Evolutionary conservation across 1,139 yeast genomes (phyloP), one percentile per base, ranked within the genome.

Genomic region (Suhomyces maxii): DNA sequence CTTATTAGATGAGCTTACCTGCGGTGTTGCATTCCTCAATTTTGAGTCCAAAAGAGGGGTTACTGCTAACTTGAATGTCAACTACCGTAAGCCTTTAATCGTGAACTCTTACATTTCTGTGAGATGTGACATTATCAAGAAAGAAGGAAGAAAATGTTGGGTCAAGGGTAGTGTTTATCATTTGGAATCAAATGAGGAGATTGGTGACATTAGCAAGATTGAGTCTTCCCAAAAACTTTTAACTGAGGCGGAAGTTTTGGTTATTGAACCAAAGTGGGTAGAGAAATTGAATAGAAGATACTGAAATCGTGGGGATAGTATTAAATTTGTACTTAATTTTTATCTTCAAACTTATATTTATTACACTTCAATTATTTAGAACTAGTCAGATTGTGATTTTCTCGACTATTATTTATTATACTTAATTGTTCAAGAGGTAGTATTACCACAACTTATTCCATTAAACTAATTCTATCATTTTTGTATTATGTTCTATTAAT

Each of bases 1-100:
- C 0, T 60, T 79, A 26, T 63, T 79, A 41, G 84, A 80, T 54
- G 84, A 80, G 53, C 66, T 74, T 41, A 76, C 82, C 5, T 80
- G 83, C 50, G 64, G 82, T 25, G 67, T 78, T 37, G 82, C 77
- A 1, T 74, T 79, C 55, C 77, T 78, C 40, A 71, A 77, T 52
- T 71, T 71, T 53, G 65, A 64, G 32, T 68, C 76, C 26, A 67
- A 64, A 45, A 68, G 67, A 49, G 79, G 76, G 0, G 79, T 75
- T 11, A 75, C 80, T 4, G 80, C 79, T 13, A 73, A 71, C 48
- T 68, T 75, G 56, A 74, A 73, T 50, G 66, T 75, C 44, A 69
- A 65, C 54, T 75, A 73, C 51, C 65, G 63, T 45, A 63, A 66
- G 44, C 80, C 79, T 3, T 67, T 76, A 31, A 63, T 48, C 40